Conservation (phyloP, 1,284 basidiomycete genomes). For the Irpex sp. region DNA sequence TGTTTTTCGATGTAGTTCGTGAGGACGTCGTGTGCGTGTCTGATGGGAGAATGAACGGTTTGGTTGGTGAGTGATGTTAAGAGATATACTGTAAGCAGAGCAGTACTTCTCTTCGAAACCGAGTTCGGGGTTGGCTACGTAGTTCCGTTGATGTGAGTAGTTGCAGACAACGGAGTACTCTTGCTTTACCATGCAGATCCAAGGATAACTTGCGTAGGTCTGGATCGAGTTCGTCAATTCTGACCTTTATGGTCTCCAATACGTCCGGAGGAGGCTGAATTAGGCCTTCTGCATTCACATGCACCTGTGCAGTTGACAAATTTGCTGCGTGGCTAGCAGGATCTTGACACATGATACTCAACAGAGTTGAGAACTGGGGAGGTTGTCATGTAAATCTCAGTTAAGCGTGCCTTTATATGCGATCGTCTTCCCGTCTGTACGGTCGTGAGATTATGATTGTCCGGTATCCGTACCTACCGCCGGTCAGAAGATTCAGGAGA, state of each 20-base stretch:
- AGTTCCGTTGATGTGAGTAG: neutral
- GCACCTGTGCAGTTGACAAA: neutral
- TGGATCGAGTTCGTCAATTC: neutral
- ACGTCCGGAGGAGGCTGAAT: neutral
- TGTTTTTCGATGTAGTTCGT: conserved; percentile 55
- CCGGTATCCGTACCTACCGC: neutral
- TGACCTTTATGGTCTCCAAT: neutral
- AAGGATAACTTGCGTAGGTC: neutral
- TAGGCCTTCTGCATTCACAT: neutral
- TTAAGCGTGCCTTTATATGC: neutral
- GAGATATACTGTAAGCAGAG: too few species aligned
- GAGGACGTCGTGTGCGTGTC: conserved; percentile 50
- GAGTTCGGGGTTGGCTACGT: neutral
- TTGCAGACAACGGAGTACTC: neutral
- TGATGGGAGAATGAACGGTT: conserved; percentile 16
- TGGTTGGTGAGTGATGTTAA: neutral
- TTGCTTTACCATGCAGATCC: neutral
- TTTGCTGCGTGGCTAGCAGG: neutral
- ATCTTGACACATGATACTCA: neutral
- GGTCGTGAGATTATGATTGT: neutral
- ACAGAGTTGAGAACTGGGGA: neutral
- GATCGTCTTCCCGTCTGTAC: neutral
- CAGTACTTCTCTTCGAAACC: neutral
- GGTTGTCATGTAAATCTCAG: neutral
- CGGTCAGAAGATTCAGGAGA: neutral